Conservation (phyloP, 257 asterid species). For the Rehmannia glutinosa region DNA sequence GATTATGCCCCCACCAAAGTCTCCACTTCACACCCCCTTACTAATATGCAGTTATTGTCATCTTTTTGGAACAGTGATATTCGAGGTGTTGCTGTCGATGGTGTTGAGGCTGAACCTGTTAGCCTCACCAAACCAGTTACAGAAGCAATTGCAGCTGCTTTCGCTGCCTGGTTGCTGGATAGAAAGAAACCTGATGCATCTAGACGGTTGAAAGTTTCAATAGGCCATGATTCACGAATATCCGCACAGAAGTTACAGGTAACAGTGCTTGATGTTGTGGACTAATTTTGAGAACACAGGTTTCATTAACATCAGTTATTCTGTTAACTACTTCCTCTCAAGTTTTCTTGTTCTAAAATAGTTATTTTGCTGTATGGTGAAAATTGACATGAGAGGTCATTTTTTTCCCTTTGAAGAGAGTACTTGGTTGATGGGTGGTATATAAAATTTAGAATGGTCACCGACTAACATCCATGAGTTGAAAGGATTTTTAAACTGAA, state of each 20-base stretch:
- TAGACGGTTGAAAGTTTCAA: constrained; percentile 66
- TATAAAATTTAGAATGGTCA: background rate
- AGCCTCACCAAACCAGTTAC: constrained; percentile 83
- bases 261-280: background rate
- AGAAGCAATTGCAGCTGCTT: constrained; percentile 96
- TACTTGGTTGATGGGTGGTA: background rate
- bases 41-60: background rate
- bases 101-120: constrained; percentile 89
- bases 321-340: no score
- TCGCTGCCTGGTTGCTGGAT: constrained; percentile 79
- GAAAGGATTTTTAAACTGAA: background rate
- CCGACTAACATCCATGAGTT: background rate
- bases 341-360: background rate
- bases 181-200: constrained; percentile 61
- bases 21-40: constrained; percentile 8
- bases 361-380: background rate
- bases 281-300: background rate
- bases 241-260: constrained; percentile 94
- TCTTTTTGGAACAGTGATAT: constrained; percentile 66
- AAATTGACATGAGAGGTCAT: no score
- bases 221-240: constrained; percentile 95
- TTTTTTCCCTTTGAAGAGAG: no score
- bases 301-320: background rate
- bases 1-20: background rate
- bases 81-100: constrained; percentile 95